These are phyloP conservation scores for Diaporthe aspalathi DNA, from an alignment of 2,329 filamentous ascomycete species.

Conservation along the genomic window DNA sequence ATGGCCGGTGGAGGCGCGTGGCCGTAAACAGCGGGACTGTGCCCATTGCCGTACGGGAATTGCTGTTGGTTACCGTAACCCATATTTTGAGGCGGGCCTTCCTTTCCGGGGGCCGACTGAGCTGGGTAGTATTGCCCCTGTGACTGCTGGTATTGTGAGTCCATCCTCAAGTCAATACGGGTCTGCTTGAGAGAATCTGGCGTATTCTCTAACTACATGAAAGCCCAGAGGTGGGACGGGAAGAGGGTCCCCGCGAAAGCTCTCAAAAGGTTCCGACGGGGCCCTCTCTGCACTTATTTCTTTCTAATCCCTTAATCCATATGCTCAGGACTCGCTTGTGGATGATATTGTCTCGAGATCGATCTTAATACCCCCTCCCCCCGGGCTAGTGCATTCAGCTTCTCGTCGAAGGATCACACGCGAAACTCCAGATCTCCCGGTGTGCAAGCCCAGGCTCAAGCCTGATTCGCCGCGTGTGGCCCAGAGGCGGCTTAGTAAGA, in stretches of 20 bases:
- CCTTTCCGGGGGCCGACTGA: slow-evolving; percentile 1
- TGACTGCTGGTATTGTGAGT: slow-evolving; percentile 18
- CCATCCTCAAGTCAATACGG: slow-evolving; percentile 6
- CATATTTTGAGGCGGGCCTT: slow-evolving; percentile 9
- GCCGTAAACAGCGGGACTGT: background rate
- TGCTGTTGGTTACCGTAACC: slow-evolving; percentile 20
- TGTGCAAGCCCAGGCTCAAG: background rate
- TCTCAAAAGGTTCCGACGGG: background rate
- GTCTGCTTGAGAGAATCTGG: background rate
- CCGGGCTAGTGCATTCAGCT: slow-evolving; percentile 28
- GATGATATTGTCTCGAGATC: background rate
- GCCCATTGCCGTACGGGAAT: background rate
- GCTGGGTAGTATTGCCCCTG: slow-evolving; percentile 21
- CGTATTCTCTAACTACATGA: background rate
- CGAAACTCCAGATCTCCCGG: background rate
- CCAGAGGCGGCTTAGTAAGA: slow-evolving; percentile 17
- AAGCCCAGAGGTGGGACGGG: background rate
- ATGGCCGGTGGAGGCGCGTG: background rate
- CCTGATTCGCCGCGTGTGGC: background rate
- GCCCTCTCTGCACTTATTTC: slow-evolving; percentile 17
- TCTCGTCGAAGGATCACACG: slow-evolving; percentile 16
- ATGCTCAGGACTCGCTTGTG: background rate
- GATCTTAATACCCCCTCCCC: background rate
- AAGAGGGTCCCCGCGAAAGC: background rate
- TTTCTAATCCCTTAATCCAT: background rate